Percentiles rank a stretch among this genome's conserved stretches.
Evolutionary conservation across 257 asterid species (phyloP).

Genomic region (Penstemon newberryi): DNA sequence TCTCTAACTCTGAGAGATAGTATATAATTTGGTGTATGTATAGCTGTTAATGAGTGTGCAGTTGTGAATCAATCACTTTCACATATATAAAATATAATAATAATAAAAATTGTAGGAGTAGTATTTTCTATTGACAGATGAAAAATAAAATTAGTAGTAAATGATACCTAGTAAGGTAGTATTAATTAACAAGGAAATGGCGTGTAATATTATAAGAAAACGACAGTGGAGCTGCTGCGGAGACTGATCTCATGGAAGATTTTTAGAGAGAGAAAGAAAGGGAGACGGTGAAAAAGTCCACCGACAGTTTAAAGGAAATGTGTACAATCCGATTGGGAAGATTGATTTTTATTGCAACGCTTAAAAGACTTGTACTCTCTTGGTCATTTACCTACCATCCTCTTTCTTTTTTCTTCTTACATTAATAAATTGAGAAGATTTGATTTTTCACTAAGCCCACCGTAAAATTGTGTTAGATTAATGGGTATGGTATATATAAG

Average conservation of each 20-base stretch:
- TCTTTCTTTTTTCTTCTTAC: no score
- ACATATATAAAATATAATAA: no score
- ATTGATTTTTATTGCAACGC: no score
- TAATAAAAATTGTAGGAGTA: neutral
- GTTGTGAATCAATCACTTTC: constrained; percentile 17
- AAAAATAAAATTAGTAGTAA: no score
- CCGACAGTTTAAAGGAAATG: constrained; percentile 6
- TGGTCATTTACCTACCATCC: no score
- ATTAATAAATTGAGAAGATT: no score
- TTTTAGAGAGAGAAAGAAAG: neutral
- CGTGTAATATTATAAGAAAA: constrained; percentile 57
- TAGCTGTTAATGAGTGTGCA: constrained; percentile 43
- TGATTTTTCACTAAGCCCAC: no score
- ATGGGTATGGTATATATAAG: no score
- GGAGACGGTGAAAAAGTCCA: neutral
- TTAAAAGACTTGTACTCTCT: neutral
- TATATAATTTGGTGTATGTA: constrained; percentile 21
- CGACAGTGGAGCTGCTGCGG: constrained; percentile 44
- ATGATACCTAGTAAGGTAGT: no score
- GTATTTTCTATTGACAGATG: neutral
- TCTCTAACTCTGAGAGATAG: constrained; percentile 24
- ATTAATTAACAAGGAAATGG: constrained; percentile 1
- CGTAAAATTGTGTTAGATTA: no score
- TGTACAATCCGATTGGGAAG: no score
- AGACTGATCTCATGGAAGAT: neutral